A percentile compares a stretch with the other conserved stretches of the same genome.
phyloP scores from a whole-genome alignment of 2,329 filamentous ascomycete genomes.

The Fusarium beomiforme region DNA sequence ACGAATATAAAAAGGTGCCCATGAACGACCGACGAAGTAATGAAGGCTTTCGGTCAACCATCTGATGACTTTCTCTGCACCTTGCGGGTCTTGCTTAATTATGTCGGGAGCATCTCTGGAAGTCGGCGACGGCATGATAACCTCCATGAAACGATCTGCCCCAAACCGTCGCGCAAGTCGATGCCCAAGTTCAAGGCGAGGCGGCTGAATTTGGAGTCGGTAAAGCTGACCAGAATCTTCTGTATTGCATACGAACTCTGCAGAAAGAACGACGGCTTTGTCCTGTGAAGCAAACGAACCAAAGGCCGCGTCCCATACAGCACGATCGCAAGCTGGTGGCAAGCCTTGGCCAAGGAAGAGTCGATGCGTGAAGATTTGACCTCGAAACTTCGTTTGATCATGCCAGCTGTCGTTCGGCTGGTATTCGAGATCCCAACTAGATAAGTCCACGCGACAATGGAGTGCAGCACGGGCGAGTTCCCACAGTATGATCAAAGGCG shows the following conservation, averaged over 20 bases:
- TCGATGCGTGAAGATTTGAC: conserved; percentile 50
- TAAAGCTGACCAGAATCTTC: conserved; percentile 54
- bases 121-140: conserved; percentile 59
- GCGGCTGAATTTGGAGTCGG: conserved; percentile 56
- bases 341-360: conserved; percentile 57
- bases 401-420: conserved; percentile 50
- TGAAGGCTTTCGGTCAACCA: conserved; percentile 50
- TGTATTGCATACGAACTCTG: conserved; percentile 52
- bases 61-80: conserved; percentile 43
- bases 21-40: conserved; percentile 57
- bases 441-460: conserved; percentile 55
- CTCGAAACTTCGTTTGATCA: conserved; percentile 57
- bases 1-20: conserved; percentile 59
- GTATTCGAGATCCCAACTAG: conserved; percentile 50
- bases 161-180: conserved; percentile 66
- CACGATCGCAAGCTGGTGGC: conserved; percentile 56
- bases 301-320: conserved; percentile 59
- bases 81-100: conserved; percentile 46
- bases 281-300: conserved; percentile 47
- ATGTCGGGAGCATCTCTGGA: conserved; percentile 40
- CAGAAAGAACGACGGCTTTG: conserved; percentile 56
- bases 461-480: conserved; percentile 60
- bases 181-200: conserved; percentile 60
- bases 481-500: conserved; percentile 62
- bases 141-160: conserved; percentile 66